phyloP scores from a whole-genome alignment of 192 early-diverging fungal species.

The Gaertneriomyces semiglobifer region DNA sequence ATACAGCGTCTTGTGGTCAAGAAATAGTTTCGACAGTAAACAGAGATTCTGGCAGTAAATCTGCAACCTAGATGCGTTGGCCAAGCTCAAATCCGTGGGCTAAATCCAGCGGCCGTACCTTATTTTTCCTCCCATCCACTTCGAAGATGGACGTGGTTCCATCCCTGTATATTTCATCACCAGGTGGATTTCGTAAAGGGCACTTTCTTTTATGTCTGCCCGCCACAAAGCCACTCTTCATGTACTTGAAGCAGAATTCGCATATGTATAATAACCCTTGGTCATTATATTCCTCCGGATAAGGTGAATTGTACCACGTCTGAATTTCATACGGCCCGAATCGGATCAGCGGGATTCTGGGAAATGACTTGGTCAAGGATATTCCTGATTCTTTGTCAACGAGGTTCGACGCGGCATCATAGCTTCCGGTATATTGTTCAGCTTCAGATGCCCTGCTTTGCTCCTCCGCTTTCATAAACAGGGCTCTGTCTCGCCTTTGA shows the following conservation, averaged over 20 bases:
- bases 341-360: constrained; percentile 39
- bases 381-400: constrained; percentile 1
- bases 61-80: constrained; percentile 32
- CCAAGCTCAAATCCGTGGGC: neutral
- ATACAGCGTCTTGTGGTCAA: constrained; percentile 95
- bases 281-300: constrained; percentile 81
- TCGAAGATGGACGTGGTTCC: constrained; percentile 63
- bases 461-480: neutral
- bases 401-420: neutral
- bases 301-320: constrained; percentile 93
- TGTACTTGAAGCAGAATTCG: constrained; percentile 92
- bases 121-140: constrained; percentile 82
- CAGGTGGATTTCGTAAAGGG: constrained; percentile 69
- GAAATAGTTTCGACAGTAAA: constrained; percentile 87
- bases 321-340: constrained; percentile 83
- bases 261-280: constrained; percentile 76
- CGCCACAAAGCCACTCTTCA: constrained; percentile 68
- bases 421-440: neutral
- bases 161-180: constrained; percentile 77
- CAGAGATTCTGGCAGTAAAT: constrained; percentile 95
- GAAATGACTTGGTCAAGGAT: neutral
- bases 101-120: constrained; percentile 42
- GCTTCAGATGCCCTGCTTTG: neutral
- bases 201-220: constrained; percentile 86
- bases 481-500: neutral